phyloP scores from a whole-genome alignment of 2,329 filamentous ascomycete genomes.

The Cadophora gregata region DNA sequence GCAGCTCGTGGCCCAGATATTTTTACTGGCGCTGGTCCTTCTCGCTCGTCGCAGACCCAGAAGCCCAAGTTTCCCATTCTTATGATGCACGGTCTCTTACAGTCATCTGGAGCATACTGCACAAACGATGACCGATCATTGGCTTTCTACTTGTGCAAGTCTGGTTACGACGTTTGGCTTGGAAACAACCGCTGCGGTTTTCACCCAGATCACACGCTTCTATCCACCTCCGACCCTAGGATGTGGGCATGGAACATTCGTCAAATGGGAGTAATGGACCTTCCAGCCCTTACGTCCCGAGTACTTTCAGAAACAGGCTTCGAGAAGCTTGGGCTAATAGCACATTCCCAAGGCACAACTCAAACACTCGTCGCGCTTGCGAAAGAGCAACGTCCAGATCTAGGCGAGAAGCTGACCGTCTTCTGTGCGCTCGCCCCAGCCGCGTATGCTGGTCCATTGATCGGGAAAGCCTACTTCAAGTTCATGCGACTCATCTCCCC shows the following conservation, averaged over 20 bases:
- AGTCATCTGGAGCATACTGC: conserved; percentile 88
- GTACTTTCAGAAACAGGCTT: conserved; percentile 86
- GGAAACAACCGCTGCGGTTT: conserved; percentile 94
- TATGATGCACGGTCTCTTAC: conserved; percentile 86
- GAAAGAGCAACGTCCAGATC: conserved; percentile 85
- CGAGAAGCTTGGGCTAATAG: conserved; percentile 79
- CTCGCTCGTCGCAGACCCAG: conserved; percentile 46
- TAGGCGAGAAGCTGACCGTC: conserved; percentile 82
- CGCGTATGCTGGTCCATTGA: conserved; percentile 85
- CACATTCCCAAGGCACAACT: conserved; percentile 91
- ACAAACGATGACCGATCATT: conserved; percentile 88
- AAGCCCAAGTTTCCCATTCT: conserved; percentile 76
- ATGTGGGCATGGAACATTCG: conserved; percentile 99
- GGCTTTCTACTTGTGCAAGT: conserved; percentile 90
- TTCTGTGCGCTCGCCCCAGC: conserved; percentile 93
- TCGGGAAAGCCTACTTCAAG: conserved; percentile 88
- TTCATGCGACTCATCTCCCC: conserved; percentile 86
- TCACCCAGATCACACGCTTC: conserved; percentile 73
- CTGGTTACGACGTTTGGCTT: conserved; percentile 93
- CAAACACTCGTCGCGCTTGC: conserved; percentile 87
- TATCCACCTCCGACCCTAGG: conserved; percentile 77
- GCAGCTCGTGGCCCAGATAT: conserved; percentile 63
- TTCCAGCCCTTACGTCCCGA: conserved; percentile 79
- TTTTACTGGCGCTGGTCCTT: conserved; percentile 57
- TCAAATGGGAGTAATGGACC: conserved; percentile 89